A percentile compares a stretch with the other conserved stretches of the same genome.
Evolutionary conservation across 2,329 filamentous ascomycete species (phyloP).

Genomic region (Alternaria ethzedia): DNA sequence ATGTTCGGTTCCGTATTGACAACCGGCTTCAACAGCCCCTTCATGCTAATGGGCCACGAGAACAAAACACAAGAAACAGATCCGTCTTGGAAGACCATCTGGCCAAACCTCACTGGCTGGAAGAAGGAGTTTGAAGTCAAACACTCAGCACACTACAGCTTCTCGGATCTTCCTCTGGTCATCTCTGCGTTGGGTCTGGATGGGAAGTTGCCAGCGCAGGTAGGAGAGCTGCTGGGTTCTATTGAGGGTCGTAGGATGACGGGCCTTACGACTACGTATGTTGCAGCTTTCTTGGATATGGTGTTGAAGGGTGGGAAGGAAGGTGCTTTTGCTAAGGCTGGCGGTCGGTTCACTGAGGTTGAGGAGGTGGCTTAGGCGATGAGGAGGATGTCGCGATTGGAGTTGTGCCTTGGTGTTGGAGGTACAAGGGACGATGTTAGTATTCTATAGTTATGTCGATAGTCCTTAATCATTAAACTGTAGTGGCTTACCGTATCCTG

Average conservation of each 20-base stretch:
- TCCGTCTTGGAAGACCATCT: constrained; percentile 33
- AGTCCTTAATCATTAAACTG: background rate
- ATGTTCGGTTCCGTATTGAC: constrained; percentile 32
- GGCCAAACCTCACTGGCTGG: constrained; percentile 31
- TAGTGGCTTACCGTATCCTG: background rate
- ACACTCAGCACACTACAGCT: constrained; percentile 34
- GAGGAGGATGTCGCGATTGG: background rate
- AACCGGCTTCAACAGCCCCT: constrained; percentile 21
- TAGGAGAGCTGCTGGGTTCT: constrained; percentile 27
- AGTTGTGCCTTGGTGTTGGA: background rate
- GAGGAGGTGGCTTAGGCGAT: constrained; percentile 10
- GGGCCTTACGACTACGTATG: constrained; percentile 25
- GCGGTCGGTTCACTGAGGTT: constrained; percentile 23
- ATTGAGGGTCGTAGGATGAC: constrained; percentile 30
- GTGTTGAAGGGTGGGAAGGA: constrained; percentile 22
- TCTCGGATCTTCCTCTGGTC: constrained; percentile 34
- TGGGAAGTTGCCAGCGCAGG: constrained; percentile 19
- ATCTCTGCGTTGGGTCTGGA: constrained; percentile 22
- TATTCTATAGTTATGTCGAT: background rate
- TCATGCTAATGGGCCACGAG: constrained; percentile 36
- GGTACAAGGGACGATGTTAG: background rate
- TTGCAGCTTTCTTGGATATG: constrained; percentile 28
- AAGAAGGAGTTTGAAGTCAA: constrained; percentile 37
- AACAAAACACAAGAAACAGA: constrained; percentile 39
- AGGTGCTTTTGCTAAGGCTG: background rate